A percentile compares a stretch with the other conserved stretches of the same genome.
phyloP scores from a whole-genome alignment of 805 yeast genomes.

The Yarrowia hollandica region DNA sequence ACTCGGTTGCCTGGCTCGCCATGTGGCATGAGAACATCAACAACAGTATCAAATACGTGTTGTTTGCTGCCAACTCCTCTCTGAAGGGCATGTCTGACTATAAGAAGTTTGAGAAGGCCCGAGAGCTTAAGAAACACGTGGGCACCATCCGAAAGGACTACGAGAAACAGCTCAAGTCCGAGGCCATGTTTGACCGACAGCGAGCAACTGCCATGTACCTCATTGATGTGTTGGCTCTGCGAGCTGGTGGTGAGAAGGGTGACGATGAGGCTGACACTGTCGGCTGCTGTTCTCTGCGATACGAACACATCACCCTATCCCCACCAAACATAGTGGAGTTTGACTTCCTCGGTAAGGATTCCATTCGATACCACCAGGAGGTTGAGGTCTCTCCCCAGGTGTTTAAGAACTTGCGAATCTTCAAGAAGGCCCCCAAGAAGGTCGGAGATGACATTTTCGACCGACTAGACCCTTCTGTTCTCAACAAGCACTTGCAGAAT shows the following conservation, averaged over 20 bases:
- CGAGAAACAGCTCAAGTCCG: constrained; percentile 63
- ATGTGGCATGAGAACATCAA: constrained; percentile 95
- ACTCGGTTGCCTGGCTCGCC: constrained; percentile 92
- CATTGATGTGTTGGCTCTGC: constrained; percentile 86
- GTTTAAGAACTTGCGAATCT: constrained; percentile 80
- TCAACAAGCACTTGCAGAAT: constrained; percentile 83
- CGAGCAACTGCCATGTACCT: constrained; percentile 91
- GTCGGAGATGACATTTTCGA: constrained; percentile 94
- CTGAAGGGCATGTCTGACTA: constrained; percentile 88
- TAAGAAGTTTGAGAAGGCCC: constrained; percentile 91
- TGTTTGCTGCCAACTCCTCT: constrained; percentile 88
- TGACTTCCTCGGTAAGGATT: constrained; percentile 94
- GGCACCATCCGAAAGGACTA: constrained; percentile 75
- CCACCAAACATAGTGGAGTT: constrained; percentile 86
- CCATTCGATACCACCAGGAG: constrained; percentile 87
- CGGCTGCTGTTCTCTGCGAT: constrained; percentile 93
- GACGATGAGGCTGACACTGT: constrained; percentile 98
- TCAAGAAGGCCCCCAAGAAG: constrained; percentile 83
- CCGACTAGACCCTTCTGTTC: constrained; percentile 75
- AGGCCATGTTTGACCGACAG: constrained; percentile 81
- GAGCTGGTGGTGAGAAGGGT: constrained; percentile 98
- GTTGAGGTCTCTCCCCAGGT: constrained; percentile 91
- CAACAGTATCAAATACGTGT: constrained; percentile 79
- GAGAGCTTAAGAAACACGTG: constrained; percentile 74
- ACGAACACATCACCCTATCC: constrained; percentile 79